phyloP scores from a whole-genome alignment of 163 green algal species.

The Scenedesmus sp. region DNA sequence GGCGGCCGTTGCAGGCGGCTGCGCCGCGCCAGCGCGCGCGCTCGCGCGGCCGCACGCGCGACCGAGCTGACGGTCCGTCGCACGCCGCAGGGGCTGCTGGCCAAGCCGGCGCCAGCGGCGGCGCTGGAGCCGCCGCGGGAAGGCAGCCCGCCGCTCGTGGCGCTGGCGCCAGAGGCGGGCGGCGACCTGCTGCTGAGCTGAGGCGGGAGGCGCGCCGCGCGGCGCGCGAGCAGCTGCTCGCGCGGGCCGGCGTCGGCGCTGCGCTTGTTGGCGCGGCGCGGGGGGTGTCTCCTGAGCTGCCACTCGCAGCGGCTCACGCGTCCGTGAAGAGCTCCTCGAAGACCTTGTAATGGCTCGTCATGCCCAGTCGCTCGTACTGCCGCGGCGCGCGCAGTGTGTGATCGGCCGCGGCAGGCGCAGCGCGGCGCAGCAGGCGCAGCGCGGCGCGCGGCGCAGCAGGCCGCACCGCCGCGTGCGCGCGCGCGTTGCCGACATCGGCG shows the following conservation, averaged over 20 bases:
- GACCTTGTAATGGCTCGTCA: slow-evolving; percentile 62
- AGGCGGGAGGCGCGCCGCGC: too few species aligned
- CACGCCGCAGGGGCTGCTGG: not conserved
- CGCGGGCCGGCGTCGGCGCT: too few species aligned
- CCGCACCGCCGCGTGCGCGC: slow-evolving; percentile 46
- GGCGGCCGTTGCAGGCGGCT: too few species aligned
- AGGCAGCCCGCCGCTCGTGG: too few species aligned
- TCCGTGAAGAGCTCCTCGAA: slow-evolving; percentile 59
- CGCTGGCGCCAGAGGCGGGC: too few species aligned
- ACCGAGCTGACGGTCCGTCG: not conserved
- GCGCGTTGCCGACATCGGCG: slow-evolving; percentile 46
- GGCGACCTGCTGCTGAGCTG: too few species aligned
- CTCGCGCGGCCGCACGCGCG: too few species aligned
- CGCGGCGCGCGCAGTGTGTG: too few species aligned
- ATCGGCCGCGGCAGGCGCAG: too few species aligned
- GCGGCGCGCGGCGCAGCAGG: not conserved
- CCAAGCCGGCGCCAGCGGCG: not conserved
- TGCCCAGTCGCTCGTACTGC: slow-evolving; percentile 60
- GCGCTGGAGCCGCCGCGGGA: too few species aligned
- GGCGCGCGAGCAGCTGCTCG: too few species aligned
- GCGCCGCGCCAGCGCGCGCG: too few species aligned
- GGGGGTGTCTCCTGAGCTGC: not conserved
- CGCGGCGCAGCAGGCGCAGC: not conserved
- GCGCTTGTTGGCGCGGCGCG: not conserved
- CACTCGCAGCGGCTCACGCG: slow-evolving; percentile 31